Base-by-base conservation (phyloP, 1,139 yeast genomes). In the Pneumocystis canis region DNA sequence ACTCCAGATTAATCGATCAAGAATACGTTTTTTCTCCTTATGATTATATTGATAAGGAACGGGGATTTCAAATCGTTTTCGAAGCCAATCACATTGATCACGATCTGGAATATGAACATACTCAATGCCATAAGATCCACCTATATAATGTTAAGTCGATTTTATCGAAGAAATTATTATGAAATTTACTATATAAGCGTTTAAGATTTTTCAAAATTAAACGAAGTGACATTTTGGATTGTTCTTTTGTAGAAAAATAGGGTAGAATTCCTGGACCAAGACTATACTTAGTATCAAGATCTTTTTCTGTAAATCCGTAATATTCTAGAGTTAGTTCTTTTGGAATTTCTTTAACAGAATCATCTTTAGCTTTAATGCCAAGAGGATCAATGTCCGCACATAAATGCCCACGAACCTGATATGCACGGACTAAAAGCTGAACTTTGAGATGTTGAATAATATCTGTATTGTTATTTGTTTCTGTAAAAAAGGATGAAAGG, bases 221-320 rank as follows among this genome's bases (percentile, higher is more conserved):
- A 70, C 82, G 82, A 70, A 92, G 79, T 63, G 87, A 81, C 66
- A 84, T 73, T 70, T 83, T 84, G 64, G 69, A 66, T 70, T 78
- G 79, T 65, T 89, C 90, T 53, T 74, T 76, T 56, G 71, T 73
- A 63, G 89, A 89, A 71, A 90, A 94, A 74, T 96, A 82, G 62
- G 97, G 97, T 73, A 92, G 79, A 70, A 92, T 92, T 75, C 99
- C 99, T 39, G 98, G 97, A 64, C 99, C 99, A 68, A 92, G 81
- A 65, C 89, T 85, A 76, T 90, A 87, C 73, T 84, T 86, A 73
- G 82, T 86, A 70, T 85, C 83, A 71, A 92, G 77, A 74, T 92
- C 98, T 63, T 84, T 82, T 65, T 88, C 92, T 63, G 92, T 79
- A 79, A 92, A 92, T 41, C 94, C 94, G 73, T 92, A 92, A 77